These are phyloP conservation scores for Metschnikowia arizonensis DNA, from an alignment of 805 yeast species.

Conservation along the genomic window DNA sequence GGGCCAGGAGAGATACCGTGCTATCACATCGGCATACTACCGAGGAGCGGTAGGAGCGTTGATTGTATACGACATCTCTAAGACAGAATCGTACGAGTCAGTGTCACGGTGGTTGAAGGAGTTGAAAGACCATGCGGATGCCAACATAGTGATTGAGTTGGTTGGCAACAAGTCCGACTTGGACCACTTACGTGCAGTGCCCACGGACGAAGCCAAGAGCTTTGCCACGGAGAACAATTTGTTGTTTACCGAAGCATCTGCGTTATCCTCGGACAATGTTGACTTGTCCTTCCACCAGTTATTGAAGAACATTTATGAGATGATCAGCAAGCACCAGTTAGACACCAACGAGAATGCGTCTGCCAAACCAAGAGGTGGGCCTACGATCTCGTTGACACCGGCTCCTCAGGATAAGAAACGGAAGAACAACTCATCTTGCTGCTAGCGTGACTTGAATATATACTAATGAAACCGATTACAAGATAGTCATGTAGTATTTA, in stretches of 20 bases:
- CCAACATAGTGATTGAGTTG: constrained; percentile 89
- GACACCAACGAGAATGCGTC: constrained; percentile 70
- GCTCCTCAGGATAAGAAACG: constrained; percentile 77
- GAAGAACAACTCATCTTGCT: constrained; percentile 61
- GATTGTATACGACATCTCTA: constrained; percentile 91
- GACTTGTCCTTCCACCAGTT: constrained; percentile 92
- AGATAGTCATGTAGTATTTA: no score
- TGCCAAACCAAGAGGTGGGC: constrained; percentile 71
- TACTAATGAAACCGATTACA: not conserved
- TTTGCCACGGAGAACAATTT: constrained; percentile 91
- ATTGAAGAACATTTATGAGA: constrained; percentile 87
- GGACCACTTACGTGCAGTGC: constrained; percentile 90
- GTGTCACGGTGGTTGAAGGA: constrained; percentile 89
- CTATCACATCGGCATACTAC: constrained; percentile 94
- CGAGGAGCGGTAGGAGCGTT: constrained; percentile 98
- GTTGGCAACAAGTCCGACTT: constrained; percentile 91
- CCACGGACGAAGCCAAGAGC: constrained; percentile 94
- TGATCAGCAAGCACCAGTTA: constrained; percentile 89
- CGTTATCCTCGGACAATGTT: constrained; percentile 89
- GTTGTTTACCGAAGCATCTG: constrained; percentile 93
- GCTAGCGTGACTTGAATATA: constrained; percentile 37
- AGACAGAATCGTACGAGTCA: constrained; percentile 79
- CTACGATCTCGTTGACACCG: constrained; percentile 88
- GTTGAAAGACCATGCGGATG: constrained; percentile 86
- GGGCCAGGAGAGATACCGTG: constrained; percentile 97